A percentile compares a stretch with the other conserved stretches of the same genome.
Evolutionary conservation across 768 basidiomycete species (phyloP).

Genomic region (Leucocoprinus leucothites): DNA sequence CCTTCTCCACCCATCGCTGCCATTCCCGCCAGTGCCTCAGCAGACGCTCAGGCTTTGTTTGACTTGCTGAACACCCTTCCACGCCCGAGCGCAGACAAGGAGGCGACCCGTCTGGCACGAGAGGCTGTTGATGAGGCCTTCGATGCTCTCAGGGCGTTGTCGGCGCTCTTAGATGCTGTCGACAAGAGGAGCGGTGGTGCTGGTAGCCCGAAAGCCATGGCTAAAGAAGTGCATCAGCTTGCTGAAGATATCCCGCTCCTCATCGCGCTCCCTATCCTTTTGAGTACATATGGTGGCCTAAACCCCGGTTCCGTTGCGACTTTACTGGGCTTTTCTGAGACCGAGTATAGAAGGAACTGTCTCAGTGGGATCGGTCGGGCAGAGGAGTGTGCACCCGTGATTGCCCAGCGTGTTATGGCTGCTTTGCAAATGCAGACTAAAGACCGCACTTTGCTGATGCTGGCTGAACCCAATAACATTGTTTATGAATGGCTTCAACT

Average conservation of each 20-base stretch:
- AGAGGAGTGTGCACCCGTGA: constrained; percentile 63
- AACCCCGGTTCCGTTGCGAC: constrained; percentile 42
- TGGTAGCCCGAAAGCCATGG: constrained; percentile 24
- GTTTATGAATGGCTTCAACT: constrained; percentile 50
- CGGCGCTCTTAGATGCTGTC: constrained; percentile 53
- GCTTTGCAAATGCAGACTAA: constrained; percentile 33
- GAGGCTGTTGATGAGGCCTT: constrained; percentile 84
- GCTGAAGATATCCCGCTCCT: constrained; percentile 71
- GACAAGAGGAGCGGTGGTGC: constrained; percentile 18
- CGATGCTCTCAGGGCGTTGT: constrained; percentile 56
- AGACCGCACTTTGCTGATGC: constrained; percentile 41
- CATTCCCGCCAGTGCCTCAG: constrained; percentile 39
- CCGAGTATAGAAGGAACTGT: constrained; percentile 65
- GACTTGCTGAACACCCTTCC: constrained; percentile 61
- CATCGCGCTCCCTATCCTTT: constrained; percentile 66
- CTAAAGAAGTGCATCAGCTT: constrained; percentile 45
- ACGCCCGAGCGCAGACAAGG: constrained; percentile 49
- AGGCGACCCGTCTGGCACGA: constrained; percentile 53
- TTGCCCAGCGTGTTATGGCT: constrained; percentile 56
- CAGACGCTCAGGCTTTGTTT: constrained; percentile 61
- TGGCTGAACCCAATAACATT: constrained; percentile 27
- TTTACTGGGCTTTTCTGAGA: constrained; percentile 57
- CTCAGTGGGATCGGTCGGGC: constrained; percentile 75
- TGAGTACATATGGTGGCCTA: constrained; percentile 42
- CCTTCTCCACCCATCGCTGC: constrained; percentile 49